These are phyloP conservation scores for Russula ochroleuca DNA, from an alignment of 768 basidiomycete species.

Conservation along the genomic window DNA sequence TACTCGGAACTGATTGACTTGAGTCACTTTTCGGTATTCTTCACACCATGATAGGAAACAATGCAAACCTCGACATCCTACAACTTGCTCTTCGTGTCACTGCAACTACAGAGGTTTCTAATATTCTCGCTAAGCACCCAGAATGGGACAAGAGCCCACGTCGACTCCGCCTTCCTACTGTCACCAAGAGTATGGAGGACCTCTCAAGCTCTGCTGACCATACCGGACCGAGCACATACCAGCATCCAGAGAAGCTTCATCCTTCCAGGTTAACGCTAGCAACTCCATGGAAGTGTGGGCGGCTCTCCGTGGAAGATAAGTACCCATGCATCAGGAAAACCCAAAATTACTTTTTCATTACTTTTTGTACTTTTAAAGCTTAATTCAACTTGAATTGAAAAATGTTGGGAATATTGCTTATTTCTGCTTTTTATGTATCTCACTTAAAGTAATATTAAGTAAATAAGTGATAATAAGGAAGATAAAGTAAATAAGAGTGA, in stretches of 20 bases:
- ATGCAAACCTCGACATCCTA: constrained; percentile 1
- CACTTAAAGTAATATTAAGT: too few relatives aligned
- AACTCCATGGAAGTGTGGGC: not conserved
- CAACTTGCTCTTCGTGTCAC: constrained; percentile 6
- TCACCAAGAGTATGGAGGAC: not conserved
- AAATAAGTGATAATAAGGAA: too few relatives aligned
- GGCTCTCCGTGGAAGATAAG: not conserved
- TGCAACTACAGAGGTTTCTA: not conserved
- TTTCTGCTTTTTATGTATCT: too few relatives aligned
- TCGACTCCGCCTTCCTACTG: not conserved
- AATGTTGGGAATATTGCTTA: too few relatives aligned
- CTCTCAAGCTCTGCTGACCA: not conserved
- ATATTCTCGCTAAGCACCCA: not conserved
- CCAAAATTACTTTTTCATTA: too few relatives aligned
- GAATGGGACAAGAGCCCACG: not conserved
- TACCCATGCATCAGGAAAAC: too few relatives aligned
- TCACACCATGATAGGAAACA: constrained; percentile 4
- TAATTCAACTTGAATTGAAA: too few relatives aligned
- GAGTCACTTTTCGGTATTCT: constrained; percentile 22
- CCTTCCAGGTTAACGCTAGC: not conserved
- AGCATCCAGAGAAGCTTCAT: not conserved
- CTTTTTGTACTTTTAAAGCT: too few relatives aligned
- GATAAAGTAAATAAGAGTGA: too few relatives aligned
- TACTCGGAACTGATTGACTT: constrained; percentile 30
- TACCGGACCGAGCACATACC: not conserved